phyloP scores from a whole-genome alignment of 2,329 filamentous ascomycete species.

The Juglanconis sp. region DNA sequence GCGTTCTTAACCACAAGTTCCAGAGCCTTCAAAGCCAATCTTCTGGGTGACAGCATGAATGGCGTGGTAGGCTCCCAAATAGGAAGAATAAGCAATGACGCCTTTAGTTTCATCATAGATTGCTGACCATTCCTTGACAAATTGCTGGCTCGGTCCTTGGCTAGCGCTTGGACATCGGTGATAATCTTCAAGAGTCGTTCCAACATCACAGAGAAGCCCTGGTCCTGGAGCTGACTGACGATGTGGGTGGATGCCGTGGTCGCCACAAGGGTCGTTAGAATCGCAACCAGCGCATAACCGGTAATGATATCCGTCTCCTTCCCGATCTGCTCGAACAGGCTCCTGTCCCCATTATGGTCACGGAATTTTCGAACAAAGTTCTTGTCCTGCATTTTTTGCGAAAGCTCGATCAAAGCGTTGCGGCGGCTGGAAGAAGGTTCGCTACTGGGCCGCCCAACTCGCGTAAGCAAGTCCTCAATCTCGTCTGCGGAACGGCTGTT shows the following conservation, averaged over 20 bases:
- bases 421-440: slow-evolving; percentile 51
- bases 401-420: slow-evolving; percentile 58
- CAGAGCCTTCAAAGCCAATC: slow-evolving; percentile 61
- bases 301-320: slow-evolving; percentile 58
- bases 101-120: slow-evolving; percentile 53
- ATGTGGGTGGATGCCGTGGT: slow-evolving; percentile 59
- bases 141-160: slow-evolving; percentile 63
- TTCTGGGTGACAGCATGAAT: slow-evolving; percentile 56
- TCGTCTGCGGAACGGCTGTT: slow-evolving; percentile 65
- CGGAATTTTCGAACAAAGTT: slow-evolving; percentile 68
- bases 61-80: slow-evolving; percentile 59
- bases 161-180: slow-evolving; percentile 57
- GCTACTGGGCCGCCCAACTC: slow-evolving; percentile 50
- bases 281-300: slow-evolving; percentile 61
- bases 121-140: slow-evolving; percentile 63
- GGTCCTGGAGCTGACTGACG: slow-evolving; percentile 52
- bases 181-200: slow-evolving; percentile 49
- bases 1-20: slow-evolving; percentile 54
- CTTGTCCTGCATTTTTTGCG: slow-evolving; percentile 57
- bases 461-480: slow-evolving; percentile 60
- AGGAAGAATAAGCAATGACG: slow-evolving; percentile 46
- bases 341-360: slow-evolving; percentile 68
- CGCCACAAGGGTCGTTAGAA: slow-evolving; percentile 60
- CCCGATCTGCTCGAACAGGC: slow-evolving; percentile 61
- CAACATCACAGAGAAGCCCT: slow-evolving; percentile 55